Base-by-base conservation (phyloP, 2,329 filamentous ascomycete species). In the Pyrenochaeta sp. region DNA sequence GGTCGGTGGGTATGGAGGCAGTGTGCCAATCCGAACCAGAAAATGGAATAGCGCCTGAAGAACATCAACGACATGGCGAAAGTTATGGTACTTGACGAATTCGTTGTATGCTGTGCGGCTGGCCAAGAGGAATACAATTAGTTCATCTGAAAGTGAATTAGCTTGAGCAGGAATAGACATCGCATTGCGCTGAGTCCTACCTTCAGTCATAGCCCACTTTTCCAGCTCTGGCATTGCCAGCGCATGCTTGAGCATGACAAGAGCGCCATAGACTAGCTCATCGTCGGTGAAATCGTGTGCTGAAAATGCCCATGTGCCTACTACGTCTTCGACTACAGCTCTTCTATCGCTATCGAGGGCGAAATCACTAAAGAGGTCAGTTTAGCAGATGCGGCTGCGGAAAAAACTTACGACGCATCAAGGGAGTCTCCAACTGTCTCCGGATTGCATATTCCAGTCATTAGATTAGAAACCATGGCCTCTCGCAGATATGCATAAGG, bases 11-110 rank as follows among this genome's bases (percentile, higher is more conserved):
- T 88, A 94, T 5, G 82, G 80, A 10, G 88, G 88, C 35, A 95
- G 76, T 22, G 85, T 84, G 43, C 90, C 89, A 37, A 96, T 86
- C 52, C 84, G 84, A 41, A 96, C 79, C 5, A 97, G 82, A 66
- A 96, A 96, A 74, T 88, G 86, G 69, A 96, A 97, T 3, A 91
- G 85, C 1, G 93, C 95, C 71, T 97, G 93, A 39, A 97, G 79
- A 19, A 99, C 94, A 72, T 99, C 94, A 50, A 96, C 87, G 15
- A 96, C 94, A 72, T 99, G 94, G 41, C 93, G 88, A 70, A 97
- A 99, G 73, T 99, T 99, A 77, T 99, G 94, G 66, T 97, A 99
- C 15, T 93, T 89, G 23, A 96, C 91, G 69, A 96, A 96, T 45
- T 84, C 88, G 71, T 97, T 97, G 75, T 99, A 99, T n/a, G 94